Evolutionary conservation across 129 eudicot species (phyloP), one percentile per base, ranked within the genome.

Genomic region (Saussurea involucrata): DNA sequence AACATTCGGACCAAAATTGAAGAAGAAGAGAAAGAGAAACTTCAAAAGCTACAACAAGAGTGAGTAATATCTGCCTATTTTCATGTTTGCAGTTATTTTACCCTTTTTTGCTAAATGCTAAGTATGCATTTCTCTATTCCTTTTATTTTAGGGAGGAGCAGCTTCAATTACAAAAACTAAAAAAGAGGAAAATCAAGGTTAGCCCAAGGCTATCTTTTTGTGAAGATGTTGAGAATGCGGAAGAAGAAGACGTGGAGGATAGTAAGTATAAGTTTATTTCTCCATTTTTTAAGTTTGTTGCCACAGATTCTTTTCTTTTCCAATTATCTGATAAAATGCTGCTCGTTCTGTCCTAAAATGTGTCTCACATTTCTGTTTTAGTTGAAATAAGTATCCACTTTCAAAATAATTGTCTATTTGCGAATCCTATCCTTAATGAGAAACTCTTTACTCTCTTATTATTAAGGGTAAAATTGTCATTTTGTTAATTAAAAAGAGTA

Each of bases 1-100:
- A 91, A 88, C 84, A 95, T 95, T 68, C 85, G 88, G 66, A 92
- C 80, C 60, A 92, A 95, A 67, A 46, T 95, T 74, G 99, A 95
- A 86, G 99, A 95, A 85, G 98, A 95, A 85, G 99, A 95, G 87
- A 95, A 89, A 73, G 99, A 92, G 86, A 95, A 95, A 75, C 96
- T 92, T 76, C 97, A 86, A 81, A 95, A 95, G 89, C 82, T 91
- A 80, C 99, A 89, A 77, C 94, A 92, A 95, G 99, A 92, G 99
- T 95, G 78, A 91, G 99, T 85, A 21, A 21, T 58, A 46, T 69
- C 5, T 67, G 22, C 33, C 13, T 22, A 67, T 42, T 32, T 33
- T 21, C 63, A 24, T 20, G 57, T 27, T 34, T 64, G n/a, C 33
- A 36, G 53, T 68, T 68, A 12, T 33, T 61, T 34, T 66, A 46